Evolutionary conservation across 129 eudicot species (phyloP).

Genomic region (Silybum marianum): DNA sequence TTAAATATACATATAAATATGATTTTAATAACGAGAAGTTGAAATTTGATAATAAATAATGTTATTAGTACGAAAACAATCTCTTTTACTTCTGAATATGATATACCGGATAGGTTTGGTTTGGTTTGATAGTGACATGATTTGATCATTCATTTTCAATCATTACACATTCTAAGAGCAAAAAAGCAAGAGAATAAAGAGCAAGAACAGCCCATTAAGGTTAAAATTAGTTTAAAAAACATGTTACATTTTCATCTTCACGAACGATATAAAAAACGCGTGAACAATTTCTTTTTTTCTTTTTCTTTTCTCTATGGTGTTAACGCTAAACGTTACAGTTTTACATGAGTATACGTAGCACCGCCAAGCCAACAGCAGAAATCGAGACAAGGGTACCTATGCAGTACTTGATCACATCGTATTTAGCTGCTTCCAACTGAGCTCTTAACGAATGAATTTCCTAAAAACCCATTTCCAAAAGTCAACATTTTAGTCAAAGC

Average conservation of each 20-base stretch:
- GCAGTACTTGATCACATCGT: constrained; percentile 95
- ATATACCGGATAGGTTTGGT: too few species aligned
- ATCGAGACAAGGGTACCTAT: constrained; percentile 91
- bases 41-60: too few species aligned
- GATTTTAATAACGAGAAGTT: too few species aligned
- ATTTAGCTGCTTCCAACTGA: constrained; percentile 91
- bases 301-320: constrained; percentile 33
- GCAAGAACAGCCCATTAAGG: constrained; percentile 16
- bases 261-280: constrained; percentile 31
- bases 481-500: constrained; percentile 5
- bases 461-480: constrained; percentile 40
- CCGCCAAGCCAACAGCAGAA: constrained; percentile 94
- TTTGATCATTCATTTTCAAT: too few species aligned
- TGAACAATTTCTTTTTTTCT: constrained; percentile 7
- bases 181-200: neutral
- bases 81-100: too few species aligned
- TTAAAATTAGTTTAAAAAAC: constrained; percentile 24
- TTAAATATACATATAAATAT: too few species aligned
- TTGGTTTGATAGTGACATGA: too few species aligned
- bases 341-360: constrained; percentile 73
- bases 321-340: constrained; percentile 28
- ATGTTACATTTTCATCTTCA: constrained; percentile 35
- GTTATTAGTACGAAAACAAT: too few species aligned
- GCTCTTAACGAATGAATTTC: constrained; percentile 90
- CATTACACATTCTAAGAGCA: neutral